Evolutionary conservation across 305 asterid genomes (phyloP).

Genomic region (Solanum hybrid): DNA sequence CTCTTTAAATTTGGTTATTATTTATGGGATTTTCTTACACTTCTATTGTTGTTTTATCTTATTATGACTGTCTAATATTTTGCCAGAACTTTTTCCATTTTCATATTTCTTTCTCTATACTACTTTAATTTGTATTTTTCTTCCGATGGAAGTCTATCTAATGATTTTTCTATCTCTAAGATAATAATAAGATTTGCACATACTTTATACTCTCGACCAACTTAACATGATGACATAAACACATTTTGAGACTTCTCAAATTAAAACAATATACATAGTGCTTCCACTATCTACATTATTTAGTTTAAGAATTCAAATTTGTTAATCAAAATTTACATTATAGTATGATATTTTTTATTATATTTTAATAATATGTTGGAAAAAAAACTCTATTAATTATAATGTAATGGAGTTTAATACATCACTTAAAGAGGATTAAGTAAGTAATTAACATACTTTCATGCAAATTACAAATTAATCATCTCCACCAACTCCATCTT

Average conservation of each 20-base stretch:
- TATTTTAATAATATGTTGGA: background rate
- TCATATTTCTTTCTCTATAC: too few species aligned
- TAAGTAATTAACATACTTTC: background rate
- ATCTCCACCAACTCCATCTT: slow-evolving; percentile 13
- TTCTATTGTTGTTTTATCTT: too few species aligned
- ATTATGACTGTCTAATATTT: too few species aligned
- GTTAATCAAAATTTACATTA: background rate
- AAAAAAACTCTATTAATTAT: background rate
- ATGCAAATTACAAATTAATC: background rate
- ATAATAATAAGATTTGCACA: too few species aligned
- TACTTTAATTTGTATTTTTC: background rate
- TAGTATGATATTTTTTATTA: background rate
- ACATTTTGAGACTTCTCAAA: background rate
- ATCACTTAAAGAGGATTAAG: background rate
- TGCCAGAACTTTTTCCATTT: too few species aligned
- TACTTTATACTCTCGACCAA: too few species aligned
- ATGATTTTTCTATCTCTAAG: background rate
- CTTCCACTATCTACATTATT: background rate
- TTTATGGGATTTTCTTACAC: background rate
- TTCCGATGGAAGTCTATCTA: too few species aligned
- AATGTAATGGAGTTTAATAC: background rate
- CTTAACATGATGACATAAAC: background rate
- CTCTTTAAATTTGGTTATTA: background rate
- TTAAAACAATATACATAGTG: too few species aligned
- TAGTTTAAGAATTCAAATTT: background rate